Conservation (phyloP, 2,329 filamentous ascomycete genomes). For the Aspergillus proliferans region DNA sequence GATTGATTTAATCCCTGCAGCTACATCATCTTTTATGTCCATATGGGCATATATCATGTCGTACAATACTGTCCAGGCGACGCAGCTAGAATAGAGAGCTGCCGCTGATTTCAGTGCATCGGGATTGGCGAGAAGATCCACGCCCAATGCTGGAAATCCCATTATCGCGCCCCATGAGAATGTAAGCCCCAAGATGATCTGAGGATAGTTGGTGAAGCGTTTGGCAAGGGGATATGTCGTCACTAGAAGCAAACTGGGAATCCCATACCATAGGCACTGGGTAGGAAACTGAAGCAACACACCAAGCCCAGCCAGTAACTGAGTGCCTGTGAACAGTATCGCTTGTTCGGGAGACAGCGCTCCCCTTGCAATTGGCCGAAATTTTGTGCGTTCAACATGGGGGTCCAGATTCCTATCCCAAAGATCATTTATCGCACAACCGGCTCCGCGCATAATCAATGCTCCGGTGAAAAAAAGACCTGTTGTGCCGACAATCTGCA, state of each 20-base stretch:
- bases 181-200: conserved; percentile 46
- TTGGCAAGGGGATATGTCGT: conserved; percentile 48
- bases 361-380: conserved; percentile 48
- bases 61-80: conserved; percentile 45
- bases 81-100: conserved; percentile 42
- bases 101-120: conserved; percentile 32
- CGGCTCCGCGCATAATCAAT: conserved; percentile 46
- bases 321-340: conserved; percentile 39
- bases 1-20: conserved; percentile 47
- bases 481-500: conserved; percentile 33
- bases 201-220: conserved; percentile 49
- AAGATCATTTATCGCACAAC: conserved; percentile 53
- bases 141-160: conserved; percentile 41
- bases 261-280: conserved; percentile 38
- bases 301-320: conserved; percentile 37
- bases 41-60: conserved; percentile 50
- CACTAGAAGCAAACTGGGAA: conserved; percentile 40
- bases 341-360: conserved; percentile 42
- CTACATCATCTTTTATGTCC: conserved; percentile 46
- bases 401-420: conserved; percentile 51
- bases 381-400: conserved; percentile 45
- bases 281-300: conserved; percentile 39
- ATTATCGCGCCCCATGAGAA: conserved; percentile 48
- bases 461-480: conserved; percentile 39
- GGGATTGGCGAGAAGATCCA: conserved; percentile 38